phyloP scores from a whole-genome alignment of 371 early-diverging fungal genomes.

The Mortierella sp. region DNA sequence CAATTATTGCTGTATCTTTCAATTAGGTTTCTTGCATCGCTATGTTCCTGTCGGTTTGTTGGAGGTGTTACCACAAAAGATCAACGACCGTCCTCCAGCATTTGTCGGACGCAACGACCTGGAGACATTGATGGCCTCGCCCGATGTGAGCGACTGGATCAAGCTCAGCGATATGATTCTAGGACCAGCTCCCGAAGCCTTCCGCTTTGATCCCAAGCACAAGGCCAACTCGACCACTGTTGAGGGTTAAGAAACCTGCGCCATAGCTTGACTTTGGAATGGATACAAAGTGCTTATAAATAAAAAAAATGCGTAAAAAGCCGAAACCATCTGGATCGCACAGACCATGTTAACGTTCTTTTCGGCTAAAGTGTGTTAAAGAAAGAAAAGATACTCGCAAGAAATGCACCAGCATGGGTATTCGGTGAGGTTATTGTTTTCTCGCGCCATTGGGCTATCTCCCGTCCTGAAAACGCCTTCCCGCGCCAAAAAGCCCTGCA shows the following conservation, averaged over 20 bases:
- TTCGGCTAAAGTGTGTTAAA: not conserved
- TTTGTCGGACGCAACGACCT: slow-evolving; percentile 92
- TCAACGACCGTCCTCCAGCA: slow-evolving; percentile 93
- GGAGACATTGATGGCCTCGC: slow-evolving; percentile 95
- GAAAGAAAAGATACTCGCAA: not conserved
- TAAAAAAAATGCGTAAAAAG: not conserved
- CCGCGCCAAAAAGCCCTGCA: not conserved
- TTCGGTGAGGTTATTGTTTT: not conserved
- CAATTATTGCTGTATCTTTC: not conserved
- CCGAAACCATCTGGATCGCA: not conserved
- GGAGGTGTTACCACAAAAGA: slow-evolving; percentile 90
- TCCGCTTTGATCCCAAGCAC: slow-evolving; percentile 94
- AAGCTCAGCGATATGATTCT: slow-evolving; percentile 84
- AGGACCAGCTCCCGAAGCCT: slow-evolving; percentile 90
- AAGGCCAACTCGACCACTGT: slow-evolving; percentile 81
- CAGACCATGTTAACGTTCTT: not conserved
- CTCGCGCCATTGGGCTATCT: not conserved
- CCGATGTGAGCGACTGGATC: slow-evolving; percentile 90
- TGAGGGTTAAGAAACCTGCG: slow-evolving; percentile 32
- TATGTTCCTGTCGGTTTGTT: slow-evolving; percentile 95
- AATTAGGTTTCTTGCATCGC: slow-evolving; percentile 59
- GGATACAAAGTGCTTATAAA: no score
- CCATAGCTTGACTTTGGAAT: not conserved
- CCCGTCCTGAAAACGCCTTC: not conserved
- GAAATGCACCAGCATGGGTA: not conserved